phyloP scores from a whole-genome alignment of 1,139 yeast species.

The Geotrichum candidum region DNA sequence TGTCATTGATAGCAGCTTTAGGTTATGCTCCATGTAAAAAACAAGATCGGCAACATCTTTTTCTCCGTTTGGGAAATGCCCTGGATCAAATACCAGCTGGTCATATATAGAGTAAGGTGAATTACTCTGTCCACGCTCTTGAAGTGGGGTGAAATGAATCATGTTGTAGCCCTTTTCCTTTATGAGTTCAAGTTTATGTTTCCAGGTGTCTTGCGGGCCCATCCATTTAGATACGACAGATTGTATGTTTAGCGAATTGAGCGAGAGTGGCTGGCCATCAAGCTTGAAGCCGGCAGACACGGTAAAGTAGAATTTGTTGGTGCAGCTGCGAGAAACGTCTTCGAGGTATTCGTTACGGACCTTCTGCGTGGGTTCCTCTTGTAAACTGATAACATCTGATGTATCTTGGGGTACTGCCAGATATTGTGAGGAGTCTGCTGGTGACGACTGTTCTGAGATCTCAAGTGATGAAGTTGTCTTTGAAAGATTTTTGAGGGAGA shows the following conservation, averaged over 20 bases:
- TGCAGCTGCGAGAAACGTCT: slow-evolving; percentile 25
- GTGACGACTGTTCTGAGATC: not conserved
- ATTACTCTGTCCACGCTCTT: slow-evolving; percentile 77
- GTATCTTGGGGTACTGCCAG: slow-evolving; percentile 3
- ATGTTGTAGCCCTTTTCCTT: slow-evolving; percentile 79
- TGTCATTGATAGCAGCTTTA: slow-evolving; percentile 68
- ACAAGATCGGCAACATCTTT: slow-evolving; percentile 46
- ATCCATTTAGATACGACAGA: slow-evolving; percentile 89
- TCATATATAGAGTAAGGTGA: slow-evolving; percentile 91
- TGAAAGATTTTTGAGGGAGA: not conserved
- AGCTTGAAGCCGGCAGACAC: slow-evolving; percentile 73
- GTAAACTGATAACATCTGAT: slow-evolving; percentile 14
- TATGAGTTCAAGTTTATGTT: slow-evolving; percentile 53
- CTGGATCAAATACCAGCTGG: slow-evolving; percentile 71
- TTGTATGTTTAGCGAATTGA: slow-evolving; percentile 79
- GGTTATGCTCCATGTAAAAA: slow-evolving; percentile 46
- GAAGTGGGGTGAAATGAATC: slow-evolving; percentile 94
- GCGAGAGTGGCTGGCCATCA: slow-evolving; percentile 52
- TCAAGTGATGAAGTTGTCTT: not conserved
- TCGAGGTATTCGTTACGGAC: slow-evolving; percentile 13
- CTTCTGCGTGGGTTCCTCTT: slow-evolving; percentile 6
- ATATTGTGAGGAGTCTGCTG: not conserved
- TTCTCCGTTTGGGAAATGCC: slow-evolving; percentile 47
- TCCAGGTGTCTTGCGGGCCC: slow-evolving; percentile 65
- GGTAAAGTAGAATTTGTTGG: slow-evolving; percentile 63